Conservation (phyloP, 169 alveolate species). For the Cryptosporidium parvum region DNA sequence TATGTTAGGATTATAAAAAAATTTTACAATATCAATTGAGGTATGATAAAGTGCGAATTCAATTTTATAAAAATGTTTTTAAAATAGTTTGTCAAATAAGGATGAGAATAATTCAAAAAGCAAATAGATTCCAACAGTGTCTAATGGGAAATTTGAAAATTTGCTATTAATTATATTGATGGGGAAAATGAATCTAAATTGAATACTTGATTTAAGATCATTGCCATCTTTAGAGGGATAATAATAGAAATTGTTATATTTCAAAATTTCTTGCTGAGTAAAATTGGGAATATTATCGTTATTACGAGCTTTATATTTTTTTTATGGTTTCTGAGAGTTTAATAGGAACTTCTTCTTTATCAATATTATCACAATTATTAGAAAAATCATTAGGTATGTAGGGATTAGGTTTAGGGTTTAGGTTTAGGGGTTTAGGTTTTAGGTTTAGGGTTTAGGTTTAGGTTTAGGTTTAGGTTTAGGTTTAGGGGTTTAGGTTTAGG, state of each 20-base stretch:
- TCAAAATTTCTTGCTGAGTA: background rate
- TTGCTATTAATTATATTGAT: background rate
- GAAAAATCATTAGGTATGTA: conserved; percentile 41
- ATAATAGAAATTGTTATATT: conserved; percentile 15
- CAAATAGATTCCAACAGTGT: conserved; percentile 1
- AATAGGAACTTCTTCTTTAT: conserved; percentile 18
- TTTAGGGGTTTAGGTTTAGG: too few relatives aligned
- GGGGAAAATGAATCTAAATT: conserved; percentile 24
- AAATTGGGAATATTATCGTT: background rate
- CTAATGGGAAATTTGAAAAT: background rate
- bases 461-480: too few relatives aligned
- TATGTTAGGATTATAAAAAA: background rate
- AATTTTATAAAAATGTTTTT: background rate
- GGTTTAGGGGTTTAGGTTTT: too few relatives aligned
- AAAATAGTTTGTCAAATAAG: background rate
- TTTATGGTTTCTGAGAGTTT: background rate
- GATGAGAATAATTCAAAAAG: background rate
- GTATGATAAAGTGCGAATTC: background rate
- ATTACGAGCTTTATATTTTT: background rate
- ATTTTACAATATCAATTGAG: background rate
- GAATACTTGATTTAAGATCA: conserved; percentile 1
- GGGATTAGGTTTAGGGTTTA: background rate
- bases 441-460: too few relatives aligned
- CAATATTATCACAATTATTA: background rate
- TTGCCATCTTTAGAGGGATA: background rate